Evolutionary conservation across 148 eudicot species (phyloP).

Genomic region (Amaranthus cruentus): DNA sequence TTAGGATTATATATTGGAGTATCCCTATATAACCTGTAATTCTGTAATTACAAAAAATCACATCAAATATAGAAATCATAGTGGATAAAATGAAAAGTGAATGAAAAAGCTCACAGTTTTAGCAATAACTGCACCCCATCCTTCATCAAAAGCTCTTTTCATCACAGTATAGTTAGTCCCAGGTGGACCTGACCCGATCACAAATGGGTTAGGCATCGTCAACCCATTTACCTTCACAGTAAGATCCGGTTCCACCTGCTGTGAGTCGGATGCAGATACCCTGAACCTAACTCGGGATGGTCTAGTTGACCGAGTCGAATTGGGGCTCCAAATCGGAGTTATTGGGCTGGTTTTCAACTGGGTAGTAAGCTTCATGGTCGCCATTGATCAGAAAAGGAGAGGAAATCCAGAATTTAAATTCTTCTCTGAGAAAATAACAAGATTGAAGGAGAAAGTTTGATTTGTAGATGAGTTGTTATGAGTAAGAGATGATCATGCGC

Average conservation of each 20-base stretch:
- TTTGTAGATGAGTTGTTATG: no score
- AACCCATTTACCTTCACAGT: constrained; percentile 85
- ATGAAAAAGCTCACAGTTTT: constrained; percentile 56
- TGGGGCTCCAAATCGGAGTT: neutral
- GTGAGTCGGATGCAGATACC: constrained; percentile 33
- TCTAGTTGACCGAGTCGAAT: constrained; percentile 8
- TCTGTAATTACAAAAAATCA: neutral
- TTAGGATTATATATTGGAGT: no score
- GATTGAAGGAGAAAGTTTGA: neutral
- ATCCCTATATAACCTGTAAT: no score
- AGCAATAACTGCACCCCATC: constrained; percentile 98
- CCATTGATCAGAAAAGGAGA: constrained; percentile 15
- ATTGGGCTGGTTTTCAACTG: constrained; percentile 17
- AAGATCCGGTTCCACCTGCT: constrained; percentile 59
- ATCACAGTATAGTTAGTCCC: constrained; percentile 93
- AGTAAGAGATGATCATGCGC: no score
- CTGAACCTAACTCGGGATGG: constrained; percentile 47
- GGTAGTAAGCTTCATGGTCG: constrained; percentile 21
- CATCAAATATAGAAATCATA: no score
- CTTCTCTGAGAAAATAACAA: neutral
- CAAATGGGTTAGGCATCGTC: constrained; percentile 97
- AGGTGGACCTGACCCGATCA: constrained; percentile 99
- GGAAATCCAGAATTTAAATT: neutral
- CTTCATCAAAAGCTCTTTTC: constrained; percentile 96
- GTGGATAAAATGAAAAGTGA: neutral